Evolutionary conservation across 2,329 filamentous ascomycete species (phyloP).

Genomic region (Penicillium brasilianum): DNA sequence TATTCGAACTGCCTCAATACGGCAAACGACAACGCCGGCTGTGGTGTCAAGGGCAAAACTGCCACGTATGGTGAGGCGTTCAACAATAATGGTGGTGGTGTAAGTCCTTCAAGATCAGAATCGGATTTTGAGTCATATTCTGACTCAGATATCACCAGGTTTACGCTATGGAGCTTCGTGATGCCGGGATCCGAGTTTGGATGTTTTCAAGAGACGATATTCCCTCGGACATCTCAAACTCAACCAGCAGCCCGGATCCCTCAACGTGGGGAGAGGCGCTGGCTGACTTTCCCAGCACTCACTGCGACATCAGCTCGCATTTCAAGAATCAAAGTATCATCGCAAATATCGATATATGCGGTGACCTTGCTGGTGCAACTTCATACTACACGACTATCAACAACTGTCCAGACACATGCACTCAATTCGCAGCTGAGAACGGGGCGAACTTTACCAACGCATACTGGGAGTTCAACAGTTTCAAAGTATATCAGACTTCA

Average conservation of each 20-base stretch:
- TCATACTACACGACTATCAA: constrained; percentile 41
- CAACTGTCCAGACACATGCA: constrained; percentile 59
- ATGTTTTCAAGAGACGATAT: constrained; percentile 58
- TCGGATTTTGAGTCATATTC: not conserved
- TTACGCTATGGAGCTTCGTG: constrained; percentile 67
- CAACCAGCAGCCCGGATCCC: constrained; percentile 60
- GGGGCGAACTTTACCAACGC: constrained; percentile 62
- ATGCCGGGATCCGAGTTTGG: constrained; percentile 69
- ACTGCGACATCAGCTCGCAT: constrained; percentile 63
- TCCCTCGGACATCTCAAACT: constrained; percentile 59
- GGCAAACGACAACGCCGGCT: constrained; percentile 63
- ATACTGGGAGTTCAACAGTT: constrained; percentile 69
- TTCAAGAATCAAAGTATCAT: constrained; percentile 70
- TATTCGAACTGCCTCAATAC: constrained; percentile 59
- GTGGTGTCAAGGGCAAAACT: constrained; percentile 55
- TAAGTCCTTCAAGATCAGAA: constrained; percentile 29
- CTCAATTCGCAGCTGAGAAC: constrained; percentile 63
- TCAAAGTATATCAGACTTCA: constrained; percentile 60
- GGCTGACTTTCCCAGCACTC: constrained; percentile 68
- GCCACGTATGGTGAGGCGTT: constrained; percentile 59
- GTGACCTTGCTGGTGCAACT: constrained; percentile 53
- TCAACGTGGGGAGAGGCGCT: constrained; percentile 66
- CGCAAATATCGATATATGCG: constrained; percentile 69
- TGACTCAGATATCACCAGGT: constrained; percentile 38
- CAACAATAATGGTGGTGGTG: constrained; percentile 62